Base-by-base conservation (phyloP, 805 yeast genomes). In the Candida coquimbonensis region DNA sequence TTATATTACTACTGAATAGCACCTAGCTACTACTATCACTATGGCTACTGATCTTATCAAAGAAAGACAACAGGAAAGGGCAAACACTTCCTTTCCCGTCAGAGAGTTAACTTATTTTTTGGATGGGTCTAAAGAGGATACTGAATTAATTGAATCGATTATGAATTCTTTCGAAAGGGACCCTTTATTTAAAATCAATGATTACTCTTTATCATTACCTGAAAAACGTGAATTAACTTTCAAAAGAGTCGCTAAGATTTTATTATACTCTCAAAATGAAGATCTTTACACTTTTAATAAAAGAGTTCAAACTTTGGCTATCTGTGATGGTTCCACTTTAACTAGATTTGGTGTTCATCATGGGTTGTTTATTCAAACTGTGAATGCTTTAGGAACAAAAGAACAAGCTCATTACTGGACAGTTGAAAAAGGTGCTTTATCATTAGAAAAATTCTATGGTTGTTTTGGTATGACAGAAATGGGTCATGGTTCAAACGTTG, bases 401-500 rank as follows among this genome's bases (percentile, higher is more conserved):
- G 87, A 80, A 46, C 98, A 90, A 70, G 75, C 82, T 56, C 69
- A 78, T 39, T 88, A 81, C 67, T 90, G 97, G 97, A 74, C 87
- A 41, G 69, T 73, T 46, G 77, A 75, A 51, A 73, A 82, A 54
- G 88, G 85, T 55, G 80, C 86, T 8, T 63, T 70, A 1, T 66
- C 65, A 45, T 61, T 81, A 32, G 76, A 75, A 55, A 83, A 77
- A 49, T 72, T 83, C 42, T 57, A 81, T 59, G 96, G 96, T 24
- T 88, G 96, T 65, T 88, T 88, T 67, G 87, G 84, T 40, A 88
- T 88, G 96, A 88, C 96, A 14, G 96, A 88, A 67, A 61, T 88
- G 53, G 95, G 88, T 7, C 96, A 88, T 59, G 96, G 96, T 27
- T 87, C 96, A 16, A 89, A 89, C 62, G 96, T 90, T 36, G 95